Evolutionary conservation across 2,329 filamentous ascomycete genomes (phyloP).

Genomic region (Trichoderma semiorbis): DNA sequence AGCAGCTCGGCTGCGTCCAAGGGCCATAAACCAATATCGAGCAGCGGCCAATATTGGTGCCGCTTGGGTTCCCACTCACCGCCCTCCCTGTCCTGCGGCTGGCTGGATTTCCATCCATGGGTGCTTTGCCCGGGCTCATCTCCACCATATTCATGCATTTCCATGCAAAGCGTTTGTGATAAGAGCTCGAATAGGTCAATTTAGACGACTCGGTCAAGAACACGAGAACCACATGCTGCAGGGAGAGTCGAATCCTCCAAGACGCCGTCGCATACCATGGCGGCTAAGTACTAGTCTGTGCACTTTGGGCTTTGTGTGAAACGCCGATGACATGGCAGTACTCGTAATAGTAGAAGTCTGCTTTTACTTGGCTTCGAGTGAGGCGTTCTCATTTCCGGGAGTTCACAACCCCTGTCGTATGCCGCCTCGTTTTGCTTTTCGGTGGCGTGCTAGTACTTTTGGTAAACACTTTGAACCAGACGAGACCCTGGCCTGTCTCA

Average conservation of each 20-base stretch:
- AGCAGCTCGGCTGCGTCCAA: not conserved
- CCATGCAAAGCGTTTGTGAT: slow-evolving; percentile 3
- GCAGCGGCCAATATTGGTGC: not conserved
- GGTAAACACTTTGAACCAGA: not conserved
- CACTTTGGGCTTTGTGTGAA: not conserved
- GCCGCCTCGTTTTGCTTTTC: not conserved
- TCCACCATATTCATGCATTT: slow-evolving; percentile 8
- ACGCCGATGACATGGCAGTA: not conserved
- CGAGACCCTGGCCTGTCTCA: not conserved
- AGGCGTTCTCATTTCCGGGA: not conserved
- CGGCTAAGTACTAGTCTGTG: not conserved
- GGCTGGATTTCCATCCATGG: not conserved
- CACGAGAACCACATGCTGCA: not conserved
- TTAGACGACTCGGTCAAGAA: not conserved
- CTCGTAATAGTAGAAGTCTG: not conserved
- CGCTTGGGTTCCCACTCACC: not conserved
- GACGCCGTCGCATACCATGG: not conserved
- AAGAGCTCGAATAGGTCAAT: not conserved
- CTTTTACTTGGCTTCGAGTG: not conserved
- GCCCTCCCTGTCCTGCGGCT: slow-evolving; percentile 3
- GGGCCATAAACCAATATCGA: not conserved
- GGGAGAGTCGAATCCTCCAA: not conserved
- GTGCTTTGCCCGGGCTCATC: not conserved
- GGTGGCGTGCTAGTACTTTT: not conserved
- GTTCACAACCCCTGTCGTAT: not conserved